These are phyloP conservation scores for Hypocrella siamensis DNA, from an alignment of 2,329 filamentous ascomycete genomes.

Conservation along the genomic window DNA sequence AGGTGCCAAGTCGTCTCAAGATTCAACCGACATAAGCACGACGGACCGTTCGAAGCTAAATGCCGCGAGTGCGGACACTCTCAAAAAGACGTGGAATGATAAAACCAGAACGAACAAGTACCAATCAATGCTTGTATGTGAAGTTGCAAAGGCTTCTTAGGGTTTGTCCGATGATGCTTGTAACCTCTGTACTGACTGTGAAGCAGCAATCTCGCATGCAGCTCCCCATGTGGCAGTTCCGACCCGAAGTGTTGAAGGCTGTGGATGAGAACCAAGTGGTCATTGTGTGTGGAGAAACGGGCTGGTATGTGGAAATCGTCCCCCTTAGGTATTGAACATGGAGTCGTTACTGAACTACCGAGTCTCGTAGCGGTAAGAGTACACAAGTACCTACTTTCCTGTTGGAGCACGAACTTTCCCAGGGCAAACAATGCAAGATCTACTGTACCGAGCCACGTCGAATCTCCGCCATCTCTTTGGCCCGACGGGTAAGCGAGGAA, in stretches of 20 bases:
- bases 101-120: slow-evolving; percentile 46
- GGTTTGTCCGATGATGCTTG: too few relatives aligned
- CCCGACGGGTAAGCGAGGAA: slow-evolving; percentile 85
- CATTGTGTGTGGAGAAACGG: slow-evolving; percentile 92
- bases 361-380: slow-evolving; percentile 59
- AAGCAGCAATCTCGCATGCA: slow-evolving; percentile 48
- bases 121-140: slow-evolving; percentile 57
- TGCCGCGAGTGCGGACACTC: slow-evolving; percentile 27
- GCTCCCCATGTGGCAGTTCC: slow-evolving; percentile 81
- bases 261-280: slow-evolving; percentile 72
- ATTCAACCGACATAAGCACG: slow-evolving; percentile 30
- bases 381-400: slow-evolving; percentile 94
- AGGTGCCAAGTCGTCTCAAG: slow-evolving; percentile 27
- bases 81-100: slow-evolving; percentile 42
- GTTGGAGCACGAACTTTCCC: slow-evolving; percentile 71
- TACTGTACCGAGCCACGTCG: slow-evolving; percentile 91
- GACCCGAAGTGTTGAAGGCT: slow-evolving; percentile 57
- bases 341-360: not conserved
- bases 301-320: slow-evolving; percentile 38
- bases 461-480: slow-evolving; percentile 91
- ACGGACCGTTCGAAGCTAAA: slow-evolving; percentile 26
- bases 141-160: not conserved
- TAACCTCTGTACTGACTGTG: not conserved
- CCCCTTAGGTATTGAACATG: not conserved
- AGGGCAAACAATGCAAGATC: slow-evolving; percentile 73